Evolutionary conservation across 2,329 filamentous ascomycete genomes (phyloP).

Genomic region (Achaetomium macrosporum): DNA sequence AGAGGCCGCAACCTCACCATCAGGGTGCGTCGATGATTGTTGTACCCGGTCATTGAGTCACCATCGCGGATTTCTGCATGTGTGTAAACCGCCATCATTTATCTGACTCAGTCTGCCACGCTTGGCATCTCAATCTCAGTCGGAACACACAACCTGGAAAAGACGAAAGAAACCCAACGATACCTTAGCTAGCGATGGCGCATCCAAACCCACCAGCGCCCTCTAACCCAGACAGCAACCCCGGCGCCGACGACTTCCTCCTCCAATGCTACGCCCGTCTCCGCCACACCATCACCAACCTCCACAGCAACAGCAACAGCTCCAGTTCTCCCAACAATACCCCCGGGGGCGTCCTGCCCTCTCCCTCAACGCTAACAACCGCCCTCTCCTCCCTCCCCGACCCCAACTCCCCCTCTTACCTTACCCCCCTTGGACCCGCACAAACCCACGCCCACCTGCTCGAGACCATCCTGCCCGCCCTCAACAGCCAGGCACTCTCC

Average conservation of each 20-base stretch:
- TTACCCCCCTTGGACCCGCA: constrained; percentile 15
- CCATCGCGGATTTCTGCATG: no score
- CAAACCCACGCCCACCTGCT: constrained; percentile 40
- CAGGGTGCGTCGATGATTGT: no score
- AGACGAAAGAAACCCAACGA: not conserved
- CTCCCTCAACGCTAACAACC: constrained; percentile 28
- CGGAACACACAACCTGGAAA: no score
- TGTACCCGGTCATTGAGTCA: no score
- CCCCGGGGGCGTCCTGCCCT: constrained; percentile 38
- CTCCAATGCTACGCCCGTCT: constrained; percentile 15
- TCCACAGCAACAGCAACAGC: constrained; percentile 13
- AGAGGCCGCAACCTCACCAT: no score
- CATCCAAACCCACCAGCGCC: not conserved
- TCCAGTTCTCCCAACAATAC: constrained; percentile 10
- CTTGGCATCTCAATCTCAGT: no score
- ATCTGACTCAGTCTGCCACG: no score
- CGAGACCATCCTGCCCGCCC: constrained; percentile 46
- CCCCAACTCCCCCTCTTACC: constrained; percentile 24
- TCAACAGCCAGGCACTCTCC: constrained; percentile 60
- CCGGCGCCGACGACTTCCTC: constrained; percentile 17
- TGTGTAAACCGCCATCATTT: no score
- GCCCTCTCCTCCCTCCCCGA: constrained; percentile 38
- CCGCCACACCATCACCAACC: constrained; percentile 5
- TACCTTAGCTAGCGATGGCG: not conserved
- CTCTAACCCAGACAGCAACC: not conserved